Evolutionary conservation across 2,329 filamentous ascomycete genomes (phyloP), one percentile per base, ranked within the genome.

Genomic region (Ustulina deusta): DNA sequence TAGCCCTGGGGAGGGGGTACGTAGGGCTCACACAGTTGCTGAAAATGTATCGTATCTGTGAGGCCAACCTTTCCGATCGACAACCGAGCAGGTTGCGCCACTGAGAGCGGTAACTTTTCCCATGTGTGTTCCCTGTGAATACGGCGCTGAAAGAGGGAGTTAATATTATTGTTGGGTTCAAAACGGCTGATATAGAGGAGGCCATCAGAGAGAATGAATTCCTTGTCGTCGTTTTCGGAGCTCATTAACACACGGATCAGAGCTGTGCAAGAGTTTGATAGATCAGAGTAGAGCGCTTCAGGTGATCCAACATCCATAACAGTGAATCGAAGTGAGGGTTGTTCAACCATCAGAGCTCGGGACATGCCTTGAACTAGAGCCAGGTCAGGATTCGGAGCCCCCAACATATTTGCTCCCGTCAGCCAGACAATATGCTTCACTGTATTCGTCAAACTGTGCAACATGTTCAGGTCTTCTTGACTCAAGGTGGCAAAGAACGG

Each of bases 161-260:
- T 76, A 11, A 70, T 11, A 1, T 65, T 15, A 0, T 34, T 1
- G 29, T 74, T 72, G 0, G 74, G 73, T 1, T 36, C 38, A 22
- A 68, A 75, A 0, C 74, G 64, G 40, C 73, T 76, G 34, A 74
- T 40, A 51, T 73, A 15, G 0, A 69, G 3, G 1, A 69, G 6
- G 5, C 59, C 60, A 22, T 63, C 34, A 2, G 4, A 13, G 6
- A 38, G 17, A 4, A 68, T 54, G 40, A 67, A 72, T 17, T 71
- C 69, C 5, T 13, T 17, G 55, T 71, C 66, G 29, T 63, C 55
- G 10, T 17, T n/a, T 1, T 44, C 48, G 6, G 44, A 40, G 29
- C 17, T n/a, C n/a, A n/a, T n/a, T n/a, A n/a, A n/a, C n/a, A n/a
- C n/a, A n/a, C n/a, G n/a, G n/a, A n/a, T n/a, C n/a, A n/a, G n/a